Evolutionary conservation across 1,284 basidiomycete species (phyloP).

Genomic region (Cryptococcus sp.): DNA sequence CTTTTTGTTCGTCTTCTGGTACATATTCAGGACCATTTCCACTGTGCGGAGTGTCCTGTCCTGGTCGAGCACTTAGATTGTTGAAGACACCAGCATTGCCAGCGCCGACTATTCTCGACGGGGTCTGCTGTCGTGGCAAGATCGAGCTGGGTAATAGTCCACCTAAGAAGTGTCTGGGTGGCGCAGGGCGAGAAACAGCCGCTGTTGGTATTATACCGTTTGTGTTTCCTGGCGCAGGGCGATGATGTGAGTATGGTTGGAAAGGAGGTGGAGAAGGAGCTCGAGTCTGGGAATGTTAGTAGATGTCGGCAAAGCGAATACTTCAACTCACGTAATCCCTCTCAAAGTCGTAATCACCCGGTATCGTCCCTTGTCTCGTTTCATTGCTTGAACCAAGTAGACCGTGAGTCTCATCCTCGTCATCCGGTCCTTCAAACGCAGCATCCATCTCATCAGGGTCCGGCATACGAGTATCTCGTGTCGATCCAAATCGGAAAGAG

Average conservation of each 20-base stretch:
- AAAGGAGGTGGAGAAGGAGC: conserved; percentile 75
- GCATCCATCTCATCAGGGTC: conserved; percentile 47
- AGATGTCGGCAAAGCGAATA: not conserved
- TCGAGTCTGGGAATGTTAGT: conserved; percentile 26
- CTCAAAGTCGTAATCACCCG: conserved; percentile 72
- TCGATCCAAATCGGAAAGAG: conserved; percentile 21
- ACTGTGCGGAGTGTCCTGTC: conserved; percentile 52
- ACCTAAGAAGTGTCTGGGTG: conserved; percentile 61
- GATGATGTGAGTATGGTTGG: conserved; percentile 57
- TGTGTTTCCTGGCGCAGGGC: conserved; percentile 67
- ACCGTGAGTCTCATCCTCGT: conserved; percentile 27
- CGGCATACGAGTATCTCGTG: conserved; percentile 19
- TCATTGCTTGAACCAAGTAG: conserved; percentile 9
- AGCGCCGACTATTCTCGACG: conserved; percentile 50
- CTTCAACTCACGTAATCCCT: conserved; percentile 58
- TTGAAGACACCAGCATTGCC: conserved; percentile 94
- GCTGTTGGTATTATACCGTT: conserved; percentile 68
- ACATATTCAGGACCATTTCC: conserved; percentile 60
- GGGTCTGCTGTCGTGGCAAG: conserved; percentile 47
- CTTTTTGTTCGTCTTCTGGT: conserved; percentile 75
- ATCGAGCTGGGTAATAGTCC: conserved; percentile 72
- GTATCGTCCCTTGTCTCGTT: conserved; percentile 18
- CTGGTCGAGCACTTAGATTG: conserved; percentile 89
- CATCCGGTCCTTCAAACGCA: conserved; percentile 43
- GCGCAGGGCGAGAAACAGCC: conserved; percentile 48